These are phyloP conservation scores for sweet orange (Citrus sinensis) DNA, from an alignment of 345 rosid species.

Conservation along the genomic window DNA sequence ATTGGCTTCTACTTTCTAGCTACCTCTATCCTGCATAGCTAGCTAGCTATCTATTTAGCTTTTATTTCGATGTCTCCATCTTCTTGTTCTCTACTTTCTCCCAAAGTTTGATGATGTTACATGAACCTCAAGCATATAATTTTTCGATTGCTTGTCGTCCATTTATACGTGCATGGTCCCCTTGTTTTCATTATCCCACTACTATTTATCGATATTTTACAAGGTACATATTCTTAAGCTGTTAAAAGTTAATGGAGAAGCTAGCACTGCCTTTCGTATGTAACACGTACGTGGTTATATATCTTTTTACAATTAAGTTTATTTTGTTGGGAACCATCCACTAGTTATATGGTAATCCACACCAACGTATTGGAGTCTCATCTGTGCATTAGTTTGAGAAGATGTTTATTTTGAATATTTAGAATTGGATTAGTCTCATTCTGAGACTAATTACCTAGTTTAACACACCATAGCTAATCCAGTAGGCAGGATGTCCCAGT, in stretches of 20 bases:
- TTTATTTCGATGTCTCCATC: constrained; percentile 22
- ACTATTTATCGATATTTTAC: not conserved
- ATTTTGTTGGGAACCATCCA: not conserved
- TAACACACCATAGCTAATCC: no score
- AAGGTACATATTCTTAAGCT: not conserved
- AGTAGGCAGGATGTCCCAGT: no score
- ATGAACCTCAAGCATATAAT: not conserved
- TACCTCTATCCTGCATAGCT: no score
- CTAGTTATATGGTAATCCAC: not conserved
- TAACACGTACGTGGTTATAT: not conserved
- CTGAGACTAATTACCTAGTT: not conserved
- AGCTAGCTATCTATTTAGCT: not conserved
- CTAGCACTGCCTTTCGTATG: not conserved
- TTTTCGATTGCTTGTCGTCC: constrained; percentile 13
- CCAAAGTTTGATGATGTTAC: not conserved
- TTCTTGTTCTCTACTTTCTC: constrained; percentile 25
- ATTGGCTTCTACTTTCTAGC: not conserved
- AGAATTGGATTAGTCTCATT: not conserved
- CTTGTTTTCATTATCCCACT: not conserved
- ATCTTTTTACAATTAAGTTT: not conserved
- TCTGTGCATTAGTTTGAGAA: not conserved
- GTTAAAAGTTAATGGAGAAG: not conserved
- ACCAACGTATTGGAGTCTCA: not conserved
- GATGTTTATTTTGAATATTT: no score
- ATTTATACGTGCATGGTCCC: not conserved